Percentiles rank a stretch among this genome's conserved stretches.
These are phyloP conservation scores for Bipolaris victoriae DNA, from an alignment of 2,329 filamentous ascomycete genomes.

Conservation along the genomic window DNA sequence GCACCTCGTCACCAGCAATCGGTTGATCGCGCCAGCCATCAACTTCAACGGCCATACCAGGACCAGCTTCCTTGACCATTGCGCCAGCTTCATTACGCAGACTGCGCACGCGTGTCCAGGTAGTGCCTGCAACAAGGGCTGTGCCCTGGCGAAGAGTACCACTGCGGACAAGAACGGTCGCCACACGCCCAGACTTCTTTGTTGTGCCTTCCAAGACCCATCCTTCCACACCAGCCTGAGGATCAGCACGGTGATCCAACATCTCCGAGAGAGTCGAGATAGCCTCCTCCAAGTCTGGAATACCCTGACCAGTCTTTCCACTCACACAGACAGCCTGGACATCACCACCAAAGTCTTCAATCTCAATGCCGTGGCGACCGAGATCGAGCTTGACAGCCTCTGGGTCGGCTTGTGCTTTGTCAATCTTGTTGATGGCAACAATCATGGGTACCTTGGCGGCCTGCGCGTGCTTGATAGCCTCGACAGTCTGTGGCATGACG, in stretches of 20 bases:
- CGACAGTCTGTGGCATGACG: constrained; percentile 95
- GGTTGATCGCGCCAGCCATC: constrained; percentile 94
- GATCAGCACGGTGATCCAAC: constrained; percentile 84
- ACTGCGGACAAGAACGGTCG: constrained; percentile 85
- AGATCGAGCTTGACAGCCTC: constrained; percentile 90
- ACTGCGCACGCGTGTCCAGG: constrained; percentile 84
- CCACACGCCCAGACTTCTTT: constrained; percentile 81
- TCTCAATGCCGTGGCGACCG: constrained; percentile 79
- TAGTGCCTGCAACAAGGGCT: constrained; percentile 83
- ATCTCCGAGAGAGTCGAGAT: constrained; percentile 86
- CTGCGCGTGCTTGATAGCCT: constrained; percentile 93
- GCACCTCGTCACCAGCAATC: constrained; percentile 81
- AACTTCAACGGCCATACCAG: constrained; percentile 89
- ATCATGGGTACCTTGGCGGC: constrained; percentile 90
- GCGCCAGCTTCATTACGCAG: constrained; percentile 84
- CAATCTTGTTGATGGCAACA: constrained; percentile 96
- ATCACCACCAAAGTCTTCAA: constrained; percentile 95
- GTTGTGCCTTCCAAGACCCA: constrained; percentile 93
- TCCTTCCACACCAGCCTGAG: constrained; percentile 79
- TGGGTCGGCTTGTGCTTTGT: constrained; percentile 81
- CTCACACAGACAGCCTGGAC: constrained; percentile 90
- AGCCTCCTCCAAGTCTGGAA: constrained; percentile 90
- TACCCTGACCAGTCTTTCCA: constrained; percentile 91
- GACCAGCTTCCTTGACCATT: constrained; percentile 73
- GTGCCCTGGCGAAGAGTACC: constrained; percentile 84